phyloP scores from a whole-genome alignment of 768 basidiomycete genomes.

The Rhizopogon rudus region DNA sequence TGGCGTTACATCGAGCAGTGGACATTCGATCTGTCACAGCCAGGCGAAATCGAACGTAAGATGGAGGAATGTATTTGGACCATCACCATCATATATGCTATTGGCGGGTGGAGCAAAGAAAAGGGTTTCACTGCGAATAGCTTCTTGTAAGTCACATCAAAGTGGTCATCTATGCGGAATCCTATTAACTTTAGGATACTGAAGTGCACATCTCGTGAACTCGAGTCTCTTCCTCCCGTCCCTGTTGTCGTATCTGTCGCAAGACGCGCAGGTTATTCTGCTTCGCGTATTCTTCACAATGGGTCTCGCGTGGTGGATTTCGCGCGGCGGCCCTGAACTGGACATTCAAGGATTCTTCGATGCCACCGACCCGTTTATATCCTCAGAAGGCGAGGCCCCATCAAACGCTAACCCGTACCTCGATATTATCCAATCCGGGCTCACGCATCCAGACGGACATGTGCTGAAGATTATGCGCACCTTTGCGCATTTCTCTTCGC shows the following conservation, averaged over 20 bases:
- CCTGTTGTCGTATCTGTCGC: conserved; percentile 11
- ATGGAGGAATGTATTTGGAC: conserved; percentile 62
- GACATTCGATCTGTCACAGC: conserved; percentile 31
- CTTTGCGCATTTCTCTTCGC: conserved; percentile 26
- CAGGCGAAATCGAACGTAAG: conserved; percentile 44
- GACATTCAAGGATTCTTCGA: conserved; percentile 27
- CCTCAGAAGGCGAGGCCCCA: conserved; percentile 1
- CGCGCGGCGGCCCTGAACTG: conserved; percentile 21
- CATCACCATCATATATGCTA: conserved; percentile 48
- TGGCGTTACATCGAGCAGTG: conserved; percentile 32
- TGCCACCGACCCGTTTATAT: conserved; percentile 9
- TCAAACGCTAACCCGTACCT: conserved; percentile 35
- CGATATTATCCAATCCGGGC: conserved; percentile 31
- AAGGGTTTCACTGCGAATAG: conserved; percentile 42
- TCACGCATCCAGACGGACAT: conserved; percentile 32
- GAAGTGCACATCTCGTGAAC: conserved; percentile 25
- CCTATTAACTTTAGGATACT: neutral
- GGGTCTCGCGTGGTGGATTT: conserved; percentile 21
- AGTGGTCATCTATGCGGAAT: neutral
- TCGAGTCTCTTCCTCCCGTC: conserved; percentile 26
- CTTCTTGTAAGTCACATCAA: conserved; percentile 36
- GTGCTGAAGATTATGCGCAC: conserved; percentile 28
- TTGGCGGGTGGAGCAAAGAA: conserved; percentile 50
- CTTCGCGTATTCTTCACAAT: conserved; percentile 27
- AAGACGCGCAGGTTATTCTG: conserved; percentile 17